Conservation (phyloP, 2,329 filamentous ascomycete genomes). For the Diaporthe vaccinii region DNA sequence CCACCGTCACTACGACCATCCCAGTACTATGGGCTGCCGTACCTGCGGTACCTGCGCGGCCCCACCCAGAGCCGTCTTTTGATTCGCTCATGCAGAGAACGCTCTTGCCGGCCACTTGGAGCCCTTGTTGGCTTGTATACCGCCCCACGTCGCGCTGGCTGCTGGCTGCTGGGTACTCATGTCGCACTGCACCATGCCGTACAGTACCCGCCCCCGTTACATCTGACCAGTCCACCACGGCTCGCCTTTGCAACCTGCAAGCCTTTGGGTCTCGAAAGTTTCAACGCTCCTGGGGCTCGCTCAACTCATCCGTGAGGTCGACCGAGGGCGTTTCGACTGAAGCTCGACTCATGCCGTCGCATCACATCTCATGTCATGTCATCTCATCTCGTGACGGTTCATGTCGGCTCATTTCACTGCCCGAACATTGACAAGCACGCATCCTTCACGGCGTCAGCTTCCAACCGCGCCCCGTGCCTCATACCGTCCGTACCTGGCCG, state of each 20-base stretch:
- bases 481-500: not conserved
- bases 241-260: not conserved
- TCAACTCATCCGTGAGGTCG: not conserved
- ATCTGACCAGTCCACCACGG: not conserved
- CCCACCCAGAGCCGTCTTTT: not conserved
- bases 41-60: not conserved
- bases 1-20: not conserved
- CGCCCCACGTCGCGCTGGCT: too few relatives aligned
- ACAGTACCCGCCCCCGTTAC: not conserved
- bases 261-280: not conserved
- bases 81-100: constrained; percentile 3
- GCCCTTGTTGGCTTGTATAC: too few relatives aligned
- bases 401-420: not conserved
- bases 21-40: not conserved
- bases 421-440: not conserved
- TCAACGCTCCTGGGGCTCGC: not conserved
- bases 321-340: too few relatives aligned
- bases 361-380: not conserved
- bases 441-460: constrained; percentile 15
- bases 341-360: not conserved
- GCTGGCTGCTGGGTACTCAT: not conserved
- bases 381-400: not conserved
- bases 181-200: not conserved
- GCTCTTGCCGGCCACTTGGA: not conserved
- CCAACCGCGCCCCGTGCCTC: not conserved